phyloP scores from a whole-genome alignment of 345 rosid species.

The Mallotus nudiflorus region DNA sequence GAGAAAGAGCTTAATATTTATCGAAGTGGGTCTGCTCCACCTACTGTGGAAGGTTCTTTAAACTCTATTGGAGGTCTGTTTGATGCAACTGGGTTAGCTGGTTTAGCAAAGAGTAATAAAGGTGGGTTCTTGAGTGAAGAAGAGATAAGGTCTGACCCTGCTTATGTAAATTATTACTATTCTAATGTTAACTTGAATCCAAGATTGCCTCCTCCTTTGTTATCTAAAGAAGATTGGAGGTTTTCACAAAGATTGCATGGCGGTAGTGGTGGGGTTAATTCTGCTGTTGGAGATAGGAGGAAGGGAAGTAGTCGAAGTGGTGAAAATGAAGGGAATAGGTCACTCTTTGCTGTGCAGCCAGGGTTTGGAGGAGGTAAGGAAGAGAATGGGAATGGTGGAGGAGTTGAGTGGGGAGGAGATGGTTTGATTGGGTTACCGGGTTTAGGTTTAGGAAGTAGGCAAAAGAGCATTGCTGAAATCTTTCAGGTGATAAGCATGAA shows the following conservation, averaged over 20 bases:
- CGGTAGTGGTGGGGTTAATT: conserved; percentile 38
- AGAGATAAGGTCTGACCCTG: conserved; percentile 83
- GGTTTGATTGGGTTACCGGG: conserved; percentile 80
- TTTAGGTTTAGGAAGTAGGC: conserved; percentile 63
- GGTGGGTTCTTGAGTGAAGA: conserved; percentile 59
- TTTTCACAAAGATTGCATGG: conserved; percentile 62
- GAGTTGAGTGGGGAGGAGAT: conserved; percentile 83
- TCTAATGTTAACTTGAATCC: conserved; percentile 81
- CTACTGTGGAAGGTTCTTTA: conserved; percentile 83
- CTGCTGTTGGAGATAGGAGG: conserved; percentile 60
- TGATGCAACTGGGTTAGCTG: conserved; percentile 33
- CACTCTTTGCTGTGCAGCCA: conserved; percentile 72
- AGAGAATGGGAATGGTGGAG: conserved; percentile 39
- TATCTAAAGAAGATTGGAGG: conserved; percentile 88
- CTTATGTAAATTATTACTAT: conserved; percentile 69
- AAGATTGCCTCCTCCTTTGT: conserved; percentile 80
- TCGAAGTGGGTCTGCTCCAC: conserved; percentile 96
- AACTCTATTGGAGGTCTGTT: conserved; percentile 68
- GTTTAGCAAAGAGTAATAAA: conserved; percentile 28
- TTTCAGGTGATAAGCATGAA: conserved; percentile 60
- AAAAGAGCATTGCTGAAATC: conserved; percentile 82
- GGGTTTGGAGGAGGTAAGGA: conserved; percentile 58
- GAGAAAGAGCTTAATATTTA: conserved; percentile 67
- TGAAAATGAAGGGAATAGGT: conserved; percentile 33
- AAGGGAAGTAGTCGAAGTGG: conserved; percentile 41